phyloP scores from a whole-genome alignment of 2,329 filamentous ascomycete genomes.

The Sporothrix globosa region DNA sequence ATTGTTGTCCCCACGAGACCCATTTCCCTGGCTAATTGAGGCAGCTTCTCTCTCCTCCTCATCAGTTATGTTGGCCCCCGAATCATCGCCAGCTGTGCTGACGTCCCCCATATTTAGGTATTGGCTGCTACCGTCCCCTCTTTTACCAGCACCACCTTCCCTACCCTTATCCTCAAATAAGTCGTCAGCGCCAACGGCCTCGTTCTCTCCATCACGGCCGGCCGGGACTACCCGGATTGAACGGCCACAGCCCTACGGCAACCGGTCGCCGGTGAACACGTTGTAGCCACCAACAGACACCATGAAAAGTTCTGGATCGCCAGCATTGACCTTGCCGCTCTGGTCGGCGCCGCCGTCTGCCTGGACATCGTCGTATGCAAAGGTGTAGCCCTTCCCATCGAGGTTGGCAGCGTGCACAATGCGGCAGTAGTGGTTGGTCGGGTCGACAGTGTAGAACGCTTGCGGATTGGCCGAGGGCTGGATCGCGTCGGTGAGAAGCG shows the following conservation, averaged over 20 bases:
- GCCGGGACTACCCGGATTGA: background rate
- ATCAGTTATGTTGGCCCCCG: background rate
- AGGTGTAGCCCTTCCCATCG: conserved; percentile 61
- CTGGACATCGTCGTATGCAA: conserved; percentile 65
- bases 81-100: too few species aligned
- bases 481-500: conserved; percentile 45
- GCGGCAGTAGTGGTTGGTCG: conserved; percentile 62
- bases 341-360: conserved; percentile 56
- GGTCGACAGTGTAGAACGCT: conserved; percentile 47
- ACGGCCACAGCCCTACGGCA: conserved; percentile 25
- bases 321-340: conserved; percentile 59
- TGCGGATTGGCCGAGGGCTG: conserved; percentile 41
- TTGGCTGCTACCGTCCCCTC: too few species aligned
- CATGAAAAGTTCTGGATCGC: conserved; percentile 53
- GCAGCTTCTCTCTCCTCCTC: background rate
- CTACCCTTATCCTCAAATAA: too few species aligned
- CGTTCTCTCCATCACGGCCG: background rate
- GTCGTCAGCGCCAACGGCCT: background rate
- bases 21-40: background rate
- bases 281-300: conserved; percentile 54
- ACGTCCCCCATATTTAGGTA: too few species aligned
- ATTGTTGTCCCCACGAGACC: background rate
- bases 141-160: too few species aligned
- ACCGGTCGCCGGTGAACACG: conserved; percentile 39
- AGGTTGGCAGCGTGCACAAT: conserved; percentile 59